Percentiles rank a stretch among this genome's conserved stretches.
Conservation (phyloP, 768 basidiomycete genomes). For the Cantharellus cinnabarinus region DNA sequence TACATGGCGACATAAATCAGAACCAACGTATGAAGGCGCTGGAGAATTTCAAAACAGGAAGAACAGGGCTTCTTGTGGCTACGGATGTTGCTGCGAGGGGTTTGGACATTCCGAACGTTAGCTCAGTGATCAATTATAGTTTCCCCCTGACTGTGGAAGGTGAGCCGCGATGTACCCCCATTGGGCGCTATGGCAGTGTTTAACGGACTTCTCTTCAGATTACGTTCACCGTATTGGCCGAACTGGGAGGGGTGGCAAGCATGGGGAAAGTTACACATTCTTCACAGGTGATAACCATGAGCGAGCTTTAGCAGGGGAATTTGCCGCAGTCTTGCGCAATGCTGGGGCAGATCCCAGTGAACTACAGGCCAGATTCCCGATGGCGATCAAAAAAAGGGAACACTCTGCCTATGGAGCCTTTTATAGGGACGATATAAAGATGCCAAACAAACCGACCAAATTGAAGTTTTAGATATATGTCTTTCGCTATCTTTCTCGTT, state of each 20-base stretch:
- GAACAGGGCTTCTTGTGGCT: constrained; percentile 68
- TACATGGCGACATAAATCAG: constrained; percentile 88
- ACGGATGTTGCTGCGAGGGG: constrained; percentile 97
- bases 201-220: background rate
- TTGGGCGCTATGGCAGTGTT: background rate
- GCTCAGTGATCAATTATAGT: constrained; percentile 88
- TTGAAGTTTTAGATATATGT: constrained; percentile 35
- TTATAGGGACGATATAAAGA: constrained; percentile 33
- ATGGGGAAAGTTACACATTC: constrained; percentile 85
- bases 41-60: constrained; percentile 70
- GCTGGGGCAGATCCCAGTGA: constrained; percentile 56
- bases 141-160: constrained; percentile 93
- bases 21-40: constrained; percentile 64
- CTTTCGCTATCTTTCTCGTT: no score
- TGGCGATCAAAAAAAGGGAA: constrained; percentile 93
- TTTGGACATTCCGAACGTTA: constrained; percentile 91
- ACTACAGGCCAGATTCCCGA: constrained; percentile 62
- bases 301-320: constrained; percentile 71
- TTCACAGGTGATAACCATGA: constrained; percentile 89
- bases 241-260: constrained; percentile 70
- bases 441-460: constrained; percentile 46
- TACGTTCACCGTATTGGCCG: constrained; percentile 12
- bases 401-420: constrained; percentile 83
- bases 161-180: constrained; percentile 26
- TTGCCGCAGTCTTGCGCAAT: constrained; percentile 77